Conservation (phyloP, 176 grass and related monocot genomes). For the Pontederia paniculata region DNA sequence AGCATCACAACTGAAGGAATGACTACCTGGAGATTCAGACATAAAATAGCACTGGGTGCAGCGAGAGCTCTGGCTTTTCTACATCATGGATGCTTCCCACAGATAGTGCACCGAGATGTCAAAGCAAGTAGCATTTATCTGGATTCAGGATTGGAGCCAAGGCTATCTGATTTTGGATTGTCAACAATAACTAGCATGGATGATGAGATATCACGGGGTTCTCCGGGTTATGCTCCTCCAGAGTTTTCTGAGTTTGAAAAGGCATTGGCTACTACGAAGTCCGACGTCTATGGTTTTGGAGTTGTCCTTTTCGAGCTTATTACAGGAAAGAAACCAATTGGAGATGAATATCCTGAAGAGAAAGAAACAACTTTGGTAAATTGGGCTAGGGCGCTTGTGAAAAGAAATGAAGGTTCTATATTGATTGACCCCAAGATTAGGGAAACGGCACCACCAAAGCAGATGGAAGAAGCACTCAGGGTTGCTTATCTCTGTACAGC, state of each 20-base stretch:
- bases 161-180: slow-evolving; percentile 73
- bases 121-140: slow-evolving; percentile 96
- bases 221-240: slow-evolving; percentile 51
- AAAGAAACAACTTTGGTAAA: slow-evolving; percentile 53
- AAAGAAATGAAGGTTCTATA: slow-evolving; percentile 36
- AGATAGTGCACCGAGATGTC: slow-evolving; percentile 86
- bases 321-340: slow-evolving; percentile 81
- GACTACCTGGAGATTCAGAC: slow-evolving; percentile 69
- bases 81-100: slow-evolving; percentile 86
- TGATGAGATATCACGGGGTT: slow-evolving; percentile 32
- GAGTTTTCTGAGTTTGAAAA: slow-evolving; percentile 71
- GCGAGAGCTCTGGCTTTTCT: slow-evolving; percentile 92
- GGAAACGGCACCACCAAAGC: slow-evolving; percentile 47
- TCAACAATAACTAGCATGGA: slow-evolving; percentile 41
- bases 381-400: slow-evolving; percentile 79
- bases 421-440: slow-evolving; percentile 75
- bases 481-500: slow-evolving; percentile 90
- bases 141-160: slow-evolving; percentile 61
- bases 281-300: slow-evolving; percentile 74
- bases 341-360: slow-evolving; percentile 50
- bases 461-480: slow-evolving; percentile 77
- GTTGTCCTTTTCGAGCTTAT: slow-evolving; percentile 83
- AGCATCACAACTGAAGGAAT: slow-evolving; percentile 68
- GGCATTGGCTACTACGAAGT: slow-evolving; percentile 46
- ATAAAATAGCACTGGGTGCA: slow-evolving; percentile 70